Evolutionary conservation across 148 eudicot genomes (phyloP).

Genomic region (Euryodendron excelsum): DNA sequence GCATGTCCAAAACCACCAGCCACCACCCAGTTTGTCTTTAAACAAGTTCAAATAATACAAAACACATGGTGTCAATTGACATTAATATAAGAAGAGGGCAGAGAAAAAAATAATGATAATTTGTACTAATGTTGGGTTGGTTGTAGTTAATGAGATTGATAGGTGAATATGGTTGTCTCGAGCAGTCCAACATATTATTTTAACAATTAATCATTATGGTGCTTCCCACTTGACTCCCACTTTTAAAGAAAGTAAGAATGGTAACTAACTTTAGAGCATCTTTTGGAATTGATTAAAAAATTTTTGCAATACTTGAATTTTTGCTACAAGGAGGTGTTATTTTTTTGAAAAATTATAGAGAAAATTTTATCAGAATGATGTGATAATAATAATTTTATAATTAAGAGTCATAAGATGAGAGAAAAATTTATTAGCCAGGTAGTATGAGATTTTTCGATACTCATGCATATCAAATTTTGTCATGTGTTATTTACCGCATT

Average conservation of each 20-base stretch:
- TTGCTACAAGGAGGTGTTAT: too few relatives aligned
- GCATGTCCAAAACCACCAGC: not conserved
- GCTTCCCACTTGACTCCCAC: not conserved
- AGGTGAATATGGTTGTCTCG: not conserved
- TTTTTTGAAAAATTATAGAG: too few relatives aligned
- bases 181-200: not conserved
- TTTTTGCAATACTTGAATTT: too few relatives aligned
- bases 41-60: not conserved
- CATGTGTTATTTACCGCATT: too few relatives aligned
- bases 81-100: too few relatives aligned
- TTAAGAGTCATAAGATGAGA: too few relatives aligned
- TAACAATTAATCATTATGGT: not conserved
- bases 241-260: not conserved
- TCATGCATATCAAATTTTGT: too few relatives aligned
- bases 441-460: too few relatives aligned
- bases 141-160: not conserved
- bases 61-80: not conserved
- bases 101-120: too few relatives aligned
- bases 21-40: not conserved
- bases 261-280: not conserved
- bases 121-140: not conserved
- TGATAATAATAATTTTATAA: too few relatives aligned
- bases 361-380: too few relatives aligned
- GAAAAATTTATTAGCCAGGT: too few relatives aligned
- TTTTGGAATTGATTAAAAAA: not conserved